These are phyloP conservation scores for Dryadomyces quercivorus DNA, from an alignment of 2,329 filamentous ascomycete species.

Conservation along the genomic window DNA sequence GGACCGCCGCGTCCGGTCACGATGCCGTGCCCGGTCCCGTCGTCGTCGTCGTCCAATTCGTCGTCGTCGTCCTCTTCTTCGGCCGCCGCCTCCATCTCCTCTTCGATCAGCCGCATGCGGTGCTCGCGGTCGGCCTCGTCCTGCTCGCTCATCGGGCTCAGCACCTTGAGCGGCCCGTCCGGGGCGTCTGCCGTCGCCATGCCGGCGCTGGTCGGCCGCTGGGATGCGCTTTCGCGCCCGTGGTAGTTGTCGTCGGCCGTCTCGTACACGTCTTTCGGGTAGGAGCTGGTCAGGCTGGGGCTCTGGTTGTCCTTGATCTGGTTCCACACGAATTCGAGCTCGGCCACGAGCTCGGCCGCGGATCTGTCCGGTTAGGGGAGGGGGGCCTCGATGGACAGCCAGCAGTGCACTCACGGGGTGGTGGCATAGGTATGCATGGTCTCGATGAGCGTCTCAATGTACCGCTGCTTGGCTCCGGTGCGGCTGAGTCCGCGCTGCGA, in stretches of 20 bases:
- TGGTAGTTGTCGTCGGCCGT: not conserved
- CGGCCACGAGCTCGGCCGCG: constrained; percentile 74
- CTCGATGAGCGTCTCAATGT: constrained; percentile 87
- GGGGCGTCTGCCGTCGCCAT: not conserved
- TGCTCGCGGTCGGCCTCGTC: constrained; percentile 52
- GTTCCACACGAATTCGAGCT: constrained; percentile 99
- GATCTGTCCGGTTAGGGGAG: constrained; percentile 35
- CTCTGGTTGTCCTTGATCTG: constrained; percentile 84
- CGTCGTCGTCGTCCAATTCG: not conserved
- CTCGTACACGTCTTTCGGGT: constrained; percentile 29
- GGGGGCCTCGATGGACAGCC: no score
- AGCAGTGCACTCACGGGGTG: constrained; percentile 59
- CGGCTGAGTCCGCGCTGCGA: constrained; percentile 69
- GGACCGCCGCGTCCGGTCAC: no score
- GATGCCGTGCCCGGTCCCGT: not conserved
- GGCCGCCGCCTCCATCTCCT: constrained; percentile 21
- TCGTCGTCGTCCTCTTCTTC: constrained; percentile 29
- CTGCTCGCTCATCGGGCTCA: constrained; percentile 78
- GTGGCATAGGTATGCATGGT: constrained; percentile 96
- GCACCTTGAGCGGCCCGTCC: constrained; percentile 48
- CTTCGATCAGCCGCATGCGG: constrained; percentile 26
- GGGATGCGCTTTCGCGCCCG: constrained; percentile 1
- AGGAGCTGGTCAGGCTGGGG: constrained; percentile 42
- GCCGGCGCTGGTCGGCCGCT: not conserved
- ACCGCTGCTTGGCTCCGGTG: constrained; percentile 87